These are phyloP conservation scores for Alternaria sp. DNA, from an alignment of 2,329 filamentous ascomycete genomes.

Conservation along the genomic window DNA sequence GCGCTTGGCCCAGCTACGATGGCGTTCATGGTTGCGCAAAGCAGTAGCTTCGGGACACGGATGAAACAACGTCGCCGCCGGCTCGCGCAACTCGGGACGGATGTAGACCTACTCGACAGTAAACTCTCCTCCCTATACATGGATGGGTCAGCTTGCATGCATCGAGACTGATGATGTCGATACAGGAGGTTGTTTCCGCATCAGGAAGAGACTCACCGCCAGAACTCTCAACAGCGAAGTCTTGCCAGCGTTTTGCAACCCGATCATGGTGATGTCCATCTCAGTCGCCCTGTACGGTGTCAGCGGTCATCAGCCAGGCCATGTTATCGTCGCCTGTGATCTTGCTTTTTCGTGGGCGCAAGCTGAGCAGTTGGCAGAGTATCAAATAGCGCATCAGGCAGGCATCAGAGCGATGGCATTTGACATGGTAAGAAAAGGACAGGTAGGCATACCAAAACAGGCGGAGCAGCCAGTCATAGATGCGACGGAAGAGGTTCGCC, in stretches of 20 bases:
- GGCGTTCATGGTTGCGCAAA: slow-evolving; percentile 42
- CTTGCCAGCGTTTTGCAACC: slow-evolving; percentile 97
- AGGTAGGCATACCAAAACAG: slow-evolving; percentile 83
- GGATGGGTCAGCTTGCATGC: slow-evolving; percentile 39
- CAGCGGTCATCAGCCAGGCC: slow-evolving; percentile 32
- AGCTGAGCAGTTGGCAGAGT: slow-evolving; percentile 26
- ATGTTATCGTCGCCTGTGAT: slow-evolving; percentile 14
- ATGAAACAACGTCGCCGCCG: slow-evolving; percentile 38
- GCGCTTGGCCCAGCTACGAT: slow-evolving; percentile 40
- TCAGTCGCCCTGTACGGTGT: slow-evolving; percentile 81
- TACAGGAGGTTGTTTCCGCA: slow-evolving; percentile 44
- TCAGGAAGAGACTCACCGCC: slow-evolving; percentile 74
- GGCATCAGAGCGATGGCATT: slow-evolving; percentile 31
- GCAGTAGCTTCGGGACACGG: slow-evolving; percentile 36
- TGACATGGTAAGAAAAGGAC: slow-evolving; percentile 17
- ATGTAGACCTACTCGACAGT: slow-evolving; percentile 86
- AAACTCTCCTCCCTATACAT: slow-evolving; percentile 89
- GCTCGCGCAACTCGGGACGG: slow-evolving; percentile 35
- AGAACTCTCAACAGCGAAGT: slow-evolving; percentile 93
- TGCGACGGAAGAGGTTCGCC: slow-evolving; percentile 89
- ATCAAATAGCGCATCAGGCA: slow-evolving; percentile 44
- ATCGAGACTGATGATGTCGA: slow-evolving; percentile 29
- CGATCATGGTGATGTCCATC: slow-evolving; percentile 99
- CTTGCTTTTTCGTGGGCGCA: slow-evolving; percentile 32
- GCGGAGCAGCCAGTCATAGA: slow-evolving; percentile 98